Evolutionary conservation across 805 yeast species (phyloP).

Genomic region (Candida wancherniae): DNA sequence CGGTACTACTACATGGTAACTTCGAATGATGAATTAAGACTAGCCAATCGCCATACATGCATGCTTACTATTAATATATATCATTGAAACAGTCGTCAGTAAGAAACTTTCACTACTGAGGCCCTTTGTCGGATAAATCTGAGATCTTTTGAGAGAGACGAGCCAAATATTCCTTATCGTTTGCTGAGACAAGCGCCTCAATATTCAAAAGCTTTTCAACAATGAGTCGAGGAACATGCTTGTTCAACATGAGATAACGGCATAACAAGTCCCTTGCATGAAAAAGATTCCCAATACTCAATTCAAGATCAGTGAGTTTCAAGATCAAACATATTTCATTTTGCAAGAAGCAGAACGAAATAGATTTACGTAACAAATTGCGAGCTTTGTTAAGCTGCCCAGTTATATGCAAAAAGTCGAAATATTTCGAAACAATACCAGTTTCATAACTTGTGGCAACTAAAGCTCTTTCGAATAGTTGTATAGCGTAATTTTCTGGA

Average conservation of each 20-base stretch:
- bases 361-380: slow-evolving; percentile 34
- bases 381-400: slow-evolving; percentile 33
- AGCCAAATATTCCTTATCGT: slow-evolving; percentile 20
- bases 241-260: slow-evolving; percentile 20
- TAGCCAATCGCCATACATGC: too few species aligned
- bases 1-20: too few species aligned
- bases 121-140: too few species aligned
- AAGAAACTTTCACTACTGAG: too few species aligned
- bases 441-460: slow-evolving; percentile 42
- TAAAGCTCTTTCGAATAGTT: slow-evolving; percentile 46
- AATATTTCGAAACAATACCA: slow-evolving; percentile 46
- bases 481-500: slow-evolving; percentile 18
- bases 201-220: slow-evolving; percentile 41
- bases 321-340: too few species aligned
- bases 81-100: too few species aligned
- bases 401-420: slow-evolving; percentile 36
- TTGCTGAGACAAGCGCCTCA: slow-evolving; percentile 29
- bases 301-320: slow-evolving; percentile 44
- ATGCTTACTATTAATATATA: too few species aligned
- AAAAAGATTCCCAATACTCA: slow-evolving; percentile 30
- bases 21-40: too few species aligned
- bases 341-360: too few species aligned
- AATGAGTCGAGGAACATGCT: slow-evolving; percentile 28
- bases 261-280: slow-evolving; percentile 35
- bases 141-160: too few species aligned